A percentile compares a stretch with the other conserved stretches of the same genome.
Conservation (phyloP, 176 grass and related monocot species). For the Typha latifolia region DNA sequence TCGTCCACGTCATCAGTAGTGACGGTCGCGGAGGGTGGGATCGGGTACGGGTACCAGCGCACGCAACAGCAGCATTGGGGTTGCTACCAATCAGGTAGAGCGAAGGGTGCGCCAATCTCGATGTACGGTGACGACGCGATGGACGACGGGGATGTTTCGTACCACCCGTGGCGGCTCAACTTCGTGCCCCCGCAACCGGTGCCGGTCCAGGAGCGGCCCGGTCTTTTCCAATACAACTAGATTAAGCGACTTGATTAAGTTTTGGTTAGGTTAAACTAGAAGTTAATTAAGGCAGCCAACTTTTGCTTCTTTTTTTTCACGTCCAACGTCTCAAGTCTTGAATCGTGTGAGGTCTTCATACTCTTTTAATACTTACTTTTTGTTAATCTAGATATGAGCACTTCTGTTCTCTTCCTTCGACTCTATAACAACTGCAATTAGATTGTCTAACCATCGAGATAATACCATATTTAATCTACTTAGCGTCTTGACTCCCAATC, state of each 20-base stretch:
- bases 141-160: neutral
- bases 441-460: no score
- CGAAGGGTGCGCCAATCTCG: neutral
- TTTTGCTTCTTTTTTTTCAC: neutral
- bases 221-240: conserved; percentile 42
- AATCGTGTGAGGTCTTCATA: neutral
- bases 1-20: neutral
- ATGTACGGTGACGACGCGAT: conserved; percentile 12
- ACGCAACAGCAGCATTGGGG: conserved; percentile 7
- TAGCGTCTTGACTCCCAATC: no score
- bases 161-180: conserved; percentile 47
- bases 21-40: neutral
- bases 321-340: neutral
- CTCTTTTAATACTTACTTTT: neutral
- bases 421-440: no score
- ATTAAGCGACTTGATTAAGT: neutral
- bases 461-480: no score
- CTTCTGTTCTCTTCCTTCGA: no score
- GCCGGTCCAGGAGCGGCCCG: conserved; percentile 22
- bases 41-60: conserved; percentile 22
- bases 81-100: neutral
- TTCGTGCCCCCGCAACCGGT: conserved; percentile 30
- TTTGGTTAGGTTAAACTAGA: neutral
- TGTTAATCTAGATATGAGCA: neutral
- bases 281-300: neutral